Conservation (phyloP, 2,329 filamentous ascomycete genomes). For the Clonostachys sp. region DNA sequence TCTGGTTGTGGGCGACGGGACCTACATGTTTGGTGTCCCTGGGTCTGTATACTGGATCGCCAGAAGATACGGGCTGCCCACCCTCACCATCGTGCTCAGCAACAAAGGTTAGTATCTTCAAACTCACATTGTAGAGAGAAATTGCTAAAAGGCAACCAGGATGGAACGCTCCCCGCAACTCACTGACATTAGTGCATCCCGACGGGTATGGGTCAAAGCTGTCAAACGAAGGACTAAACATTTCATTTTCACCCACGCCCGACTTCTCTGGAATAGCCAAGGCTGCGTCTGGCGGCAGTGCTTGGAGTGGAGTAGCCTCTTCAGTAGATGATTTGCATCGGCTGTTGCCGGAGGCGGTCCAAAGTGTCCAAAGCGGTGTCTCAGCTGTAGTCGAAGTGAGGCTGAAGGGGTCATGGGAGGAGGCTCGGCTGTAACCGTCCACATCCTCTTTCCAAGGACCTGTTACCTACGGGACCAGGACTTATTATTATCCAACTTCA, state of each 20-base stretch:
- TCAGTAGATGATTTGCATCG: slow-evolving; percentile 38
- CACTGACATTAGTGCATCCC: slow-evolving; percentile 53
- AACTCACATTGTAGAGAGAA: slow-evolving; percentile 4
- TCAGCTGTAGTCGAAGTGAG: slow-evolving; percentile 43
- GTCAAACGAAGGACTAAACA: slow-evolving; percentile 57
- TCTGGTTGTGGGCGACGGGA: slow-evolving; percentile 54
- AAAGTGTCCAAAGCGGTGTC: slow-evolving; percentile 42
- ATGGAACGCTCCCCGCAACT: slow-evolving; percentile 57
- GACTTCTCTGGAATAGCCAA: slow-evolving; percentile 58
- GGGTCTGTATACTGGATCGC: slow-evolving; percentile 53
- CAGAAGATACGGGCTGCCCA: slow-evolving; percentile 47
- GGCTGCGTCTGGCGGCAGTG: slow-evolving; percentile 50
- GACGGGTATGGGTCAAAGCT: slow-evolving; percentile 48
- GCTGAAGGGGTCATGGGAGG: too few species aligned
- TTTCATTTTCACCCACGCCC: slow-evolving; percentile 52
- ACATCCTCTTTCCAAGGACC: too few species aligned
- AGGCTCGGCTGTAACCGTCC: too few species aligned
- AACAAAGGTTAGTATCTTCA: slow-evolving; percentile 39
- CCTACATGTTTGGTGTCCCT: slow-evolving; percentile 49
- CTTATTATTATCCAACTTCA: too few species aligned
- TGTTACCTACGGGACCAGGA: too few species aligned
- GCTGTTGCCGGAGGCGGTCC: slow-evolving; percentile 44
- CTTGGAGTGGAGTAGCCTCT: slow-evolving; percentile 43
- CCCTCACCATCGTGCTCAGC: slow-evolving; percentile 51
- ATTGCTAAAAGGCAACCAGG: slow-evolving; percentile 19